Base-by-base conservation (phyloP, 2,329 filamentous ascomycete genomes). In the Aspergillus carbonarius region DNA sequence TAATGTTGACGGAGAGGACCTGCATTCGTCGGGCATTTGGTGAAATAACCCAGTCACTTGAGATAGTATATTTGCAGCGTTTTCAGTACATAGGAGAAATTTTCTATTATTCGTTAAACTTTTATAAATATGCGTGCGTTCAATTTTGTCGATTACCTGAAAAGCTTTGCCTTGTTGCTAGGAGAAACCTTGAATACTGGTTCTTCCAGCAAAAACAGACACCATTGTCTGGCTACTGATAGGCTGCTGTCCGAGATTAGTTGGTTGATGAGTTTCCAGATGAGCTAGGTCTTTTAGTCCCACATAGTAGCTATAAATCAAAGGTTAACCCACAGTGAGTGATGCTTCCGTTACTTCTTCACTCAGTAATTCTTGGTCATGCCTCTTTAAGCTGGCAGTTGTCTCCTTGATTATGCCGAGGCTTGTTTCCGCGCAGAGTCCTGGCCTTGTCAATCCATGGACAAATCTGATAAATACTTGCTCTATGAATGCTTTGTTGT, bases 201-300 rank as follows among this genome's bases (percentile, higher is more conserved):
- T 67, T 92, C 88, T 12, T 89, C 54, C 2, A 66, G 78, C 0
- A 89, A 87, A 17, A 92, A 70, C 7, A 74, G 80, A 66, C 91
- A 96, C 92, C 91, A 97, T 52, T 78, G 74, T 61, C 88, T 83
- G 1, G 88, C 83, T 13, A 79, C 63, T 2, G 80, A 76, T 55
- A 83, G 83, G 15, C 85, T 75, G 1, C 81, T 77, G 32, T 83
- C 79, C 1, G 75, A 75, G 61, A 84, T 85, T 13, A 79, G 78
- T 1, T 79, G 74, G 54, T 92, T 89, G n/a, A 90, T 79, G 25
- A 82, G 84, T 74, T 92, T 95, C 92, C 92, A 97, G 3, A 96
- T 76, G 3, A 96, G 73, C 89, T 93, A 57, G n/a, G 3, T 23
- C 1, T 3, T 34, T 58, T 34, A 58, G 44, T 44, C 4, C 4